Evolutionary conservation across 1,284 basidiomycete species (phyloP).

Genomic region (Vanrija sp.): DNA sequence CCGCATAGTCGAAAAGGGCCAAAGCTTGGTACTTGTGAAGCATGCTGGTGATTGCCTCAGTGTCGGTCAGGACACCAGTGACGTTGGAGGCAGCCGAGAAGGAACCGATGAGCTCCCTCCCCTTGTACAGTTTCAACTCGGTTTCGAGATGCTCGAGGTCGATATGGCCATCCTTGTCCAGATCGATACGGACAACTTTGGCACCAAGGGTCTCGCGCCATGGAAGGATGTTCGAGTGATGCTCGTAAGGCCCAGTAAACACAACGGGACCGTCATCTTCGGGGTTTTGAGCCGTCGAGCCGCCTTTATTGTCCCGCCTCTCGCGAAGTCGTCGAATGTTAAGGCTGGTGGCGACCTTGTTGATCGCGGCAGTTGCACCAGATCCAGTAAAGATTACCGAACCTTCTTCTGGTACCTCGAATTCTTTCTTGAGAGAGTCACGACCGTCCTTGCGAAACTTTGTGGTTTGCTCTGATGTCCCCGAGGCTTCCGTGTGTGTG

Average conservation of each 20-base stretch:
- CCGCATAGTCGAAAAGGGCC: slow-evolving; percentile 9
- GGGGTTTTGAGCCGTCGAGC: too few species aligned
- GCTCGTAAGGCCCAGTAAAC: slow-evolving; percentile 14
- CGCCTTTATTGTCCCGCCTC: too few species aligned
- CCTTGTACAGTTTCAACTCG: not conserved
- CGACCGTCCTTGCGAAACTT: slow-evolving; percentile 9
- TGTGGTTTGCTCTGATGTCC: slow-evolving; percentile 6
- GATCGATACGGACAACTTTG: slow-evolving; percentile 3
- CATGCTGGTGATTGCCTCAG: not conserved
- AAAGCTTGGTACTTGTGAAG: slow-evolving; percentile 2
- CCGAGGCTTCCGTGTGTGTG: slow-evolving; percentile 11
- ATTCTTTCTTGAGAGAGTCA: not conserved
- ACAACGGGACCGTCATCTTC: slow-evolving; percentile 3
- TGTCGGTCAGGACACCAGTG: slow-evolving; percentile 12
- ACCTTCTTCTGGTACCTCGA: not conserved
- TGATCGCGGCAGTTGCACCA: slow-evolving; percentile 5
- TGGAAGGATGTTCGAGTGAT: slow-evolving; percentile 13
- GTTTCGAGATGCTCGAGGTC: not conserved
- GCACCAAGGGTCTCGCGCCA: slow-evolving; percentile 13
- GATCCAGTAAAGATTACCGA: slow-evolving; percentile 8
- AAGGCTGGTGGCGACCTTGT: slow-evolving; percentile 5
- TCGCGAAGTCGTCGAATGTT: too few species aligned
- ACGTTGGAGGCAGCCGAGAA: slow-evolving; percentile 15
- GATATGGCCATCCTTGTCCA: not conserved
- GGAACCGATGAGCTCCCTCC: slow-evolving; percentile 5